Conservation (phyloP, 2,329 filamentous ascomycete species). For the Colletotrichum chlorophyti region DNA sequence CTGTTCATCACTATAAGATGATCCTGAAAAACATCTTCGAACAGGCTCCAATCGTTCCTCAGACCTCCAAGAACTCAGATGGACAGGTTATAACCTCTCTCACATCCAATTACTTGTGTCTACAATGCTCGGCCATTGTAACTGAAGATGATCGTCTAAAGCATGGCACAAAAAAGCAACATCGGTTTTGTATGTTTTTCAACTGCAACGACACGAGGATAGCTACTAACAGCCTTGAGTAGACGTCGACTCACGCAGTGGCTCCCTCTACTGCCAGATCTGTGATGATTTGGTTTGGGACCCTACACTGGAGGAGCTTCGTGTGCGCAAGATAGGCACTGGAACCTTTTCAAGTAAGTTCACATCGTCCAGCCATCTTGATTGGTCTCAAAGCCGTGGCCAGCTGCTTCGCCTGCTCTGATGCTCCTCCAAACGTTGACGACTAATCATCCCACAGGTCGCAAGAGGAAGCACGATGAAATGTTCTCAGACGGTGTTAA, state of each 20-base stretch:
- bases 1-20: slow-evolving; percentile 75
- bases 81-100: slow-evolving; percentile 65
- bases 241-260: slow-evolving; percentile 82
- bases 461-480: slow-evolving; percentile 80
- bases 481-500: slow-evolving; percentile 68
- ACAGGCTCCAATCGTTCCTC: slow-evolving; percentile 66
- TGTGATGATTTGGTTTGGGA: slow-evolving; percentile 87
- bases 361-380: no score
- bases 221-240: slow-evolving; percentile 36
- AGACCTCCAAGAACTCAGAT: slow-evolving; percentile 67
- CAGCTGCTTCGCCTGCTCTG: no score
- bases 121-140: slow-evolving; percentile 76
- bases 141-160: slow-evolving; percentile 69
- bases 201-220: background rate
- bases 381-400: no score
- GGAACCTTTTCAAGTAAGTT: slow-evolving; percentile 69
- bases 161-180: slow-evolving; percentile 73
- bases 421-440: no score
- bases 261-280: slow-evolving; percentile 79
- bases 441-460: slow-evolving; percentile 56
- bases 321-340: slow-evolving; percentile 72
- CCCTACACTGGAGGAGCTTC: slow-evolving; percentile 77
- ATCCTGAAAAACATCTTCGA: slow-evolving; percentile 76
- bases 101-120: slow-evolving; percentile 73
- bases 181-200: slow-evolving; percentile 71